A percentile compares a stretch with the other conserved stretches of the same genome.
phyloP scores from a whole-genome alignment of 768 basidiomycete species.

The Leccinum olivaceopallidum region DNA sequence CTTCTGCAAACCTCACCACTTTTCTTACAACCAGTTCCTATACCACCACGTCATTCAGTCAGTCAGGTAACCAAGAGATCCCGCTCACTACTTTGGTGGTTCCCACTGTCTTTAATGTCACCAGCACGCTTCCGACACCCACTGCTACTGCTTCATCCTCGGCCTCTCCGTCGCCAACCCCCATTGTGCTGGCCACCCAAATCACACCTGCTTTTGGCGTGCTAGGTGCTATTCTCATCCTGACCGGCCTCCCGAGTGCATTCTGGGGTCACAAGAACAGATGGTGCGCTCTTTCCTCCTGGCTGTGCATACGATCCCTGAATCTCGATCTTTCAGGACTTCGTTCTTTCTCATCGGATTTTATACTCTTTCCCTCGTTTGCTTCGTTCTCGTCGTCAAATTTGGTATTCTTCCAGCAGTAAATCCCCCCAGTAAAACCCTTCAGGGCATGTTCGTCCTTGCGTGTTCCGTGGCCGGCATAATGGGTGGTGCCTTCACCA shows the following conservation, averaged over 20 bases:
- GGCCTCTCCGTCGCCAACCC: slow-evolving; percentile 32
- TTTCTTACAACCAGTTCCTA: slow-evolving; percentile 56
- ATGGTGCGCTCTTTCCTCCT: slow-evolving; percentile 55
- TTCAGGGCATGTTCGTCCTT: slow-evolving; percentile 90
- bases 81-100: slow-evolving; percentile 55
- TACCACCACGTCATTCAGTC: slow-evolving; percentile 48
- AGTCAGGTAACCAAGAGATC: slow-evolving; percentile 48
- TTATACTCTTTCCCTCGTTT: slow-evolving; percentile 84
- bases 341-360: slow-evolving; percentile 93
- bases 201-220: slow-evolving; percentile 90
- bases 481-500: slow-evolving; percentile 80
- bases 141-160: slow-evolving; percentile 52
- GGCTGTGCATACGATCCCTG: slow-evolving; percentile 1
- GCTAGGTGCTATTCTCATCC: slow-evolving; percentile 81
- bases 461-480: slow-evolving; percentile 77
- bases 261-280: slow-evolving; percentile 95
- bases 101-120: slow-evolving; percentile 64
- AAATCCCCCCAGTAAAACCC: slow-evolving; percentile 73
- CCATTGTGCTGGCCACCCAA: slow-evolving; percentile 53
- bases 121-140: slow-evolving; percentile 50
- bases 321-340: slow-evolving; percentile 54
- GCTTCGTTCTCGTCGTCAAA: slow-evolving; percentile 83
- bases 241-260: slow-evolving; percentile 87
- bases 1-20: slow-evolving; percentile 43
- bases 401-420: slow-evolving; percentile 86